Base-by-base conservation (phyloP, 202 grass and related monocot species). In the Panicum virgatum region DNA sequence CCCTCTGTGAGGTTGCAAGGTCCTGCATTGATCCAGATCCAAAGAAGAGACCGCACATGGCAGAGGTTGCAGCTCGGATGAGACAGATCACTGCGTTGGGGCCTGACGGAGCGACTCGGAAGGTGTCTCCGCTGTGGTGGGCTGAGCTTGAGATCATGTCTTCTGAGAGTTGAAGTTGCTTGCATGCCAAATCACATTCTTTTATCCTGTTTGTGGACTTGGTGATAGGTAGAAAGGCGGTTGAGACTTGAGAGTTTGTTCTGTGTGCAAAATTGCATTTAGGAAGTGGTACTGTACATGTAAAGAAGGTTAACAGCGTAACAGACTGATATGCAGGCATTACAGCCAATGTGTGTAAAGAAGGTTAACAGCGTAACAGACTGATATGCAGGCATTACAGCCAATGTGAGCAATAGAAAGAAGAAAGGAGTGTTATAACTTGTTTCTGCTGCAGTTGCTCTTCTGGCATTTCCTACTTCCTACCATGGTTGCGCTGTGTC, bases 101-200 rank as follows among this genome's bases (percentile, higher is more conserved):
- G 10, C 91, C 88, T 26, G 88, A 93, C 25, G 66, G 82, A n/a
- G 88, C 83, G 11, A 80, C 79, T 39, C 85, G 88, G 5, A 93
- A 89, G 81, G 82, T 90, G 36, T 93, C 91, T 3, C 91, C 91
- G 11, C 76, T 93, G 20, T 93, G 91, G 91, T 93, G 91, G 91
- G 91, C 87, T 29, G 91, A 93, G 79, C 91, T 93, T 23, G 91
- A 93, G 87, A 90, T 93, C 77, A 91, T 87, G 82, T 77, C 89
- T 58, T 84, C 86, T 19, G 83, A 46, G 58, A 89, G 34, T 72
- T 80, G 53, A 86, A 86, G 40, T 64, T 87, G 60, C 5, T 42
- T 22, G 68, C 64, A 16, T 23, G 78, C n/a, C 12, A 48, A 84
- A 71, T 46, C 48, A 14, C 26, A 68, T 53, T 89, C 13, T 66